Evolutionary conservation across 306 rosid genomes (phyloP), one percentile per base, ranked within the genome.

Genomic region (Acmispon strigosus): DNA sequence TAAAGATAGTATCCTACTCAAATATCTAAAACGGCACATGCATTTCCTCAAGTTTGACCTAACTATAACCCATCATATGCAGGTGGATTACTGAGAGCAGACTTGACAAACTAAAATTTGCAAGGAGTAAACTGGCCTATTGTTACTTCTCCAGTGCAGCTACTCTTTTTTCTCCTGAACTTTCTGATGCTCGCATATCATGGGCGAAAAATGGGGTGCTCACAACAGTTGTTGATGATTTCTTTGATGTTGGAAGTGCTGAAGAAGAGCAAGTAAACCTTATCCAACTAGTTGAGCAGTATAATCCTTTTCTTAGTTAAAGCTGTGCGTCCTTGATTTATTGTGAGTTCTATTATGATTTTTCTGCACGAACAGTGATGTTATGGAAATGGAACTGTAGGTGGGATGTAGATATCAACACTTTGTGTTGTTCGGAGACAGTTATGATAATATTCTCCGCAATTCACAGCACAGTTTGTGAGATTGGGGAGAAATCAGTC

Each of bases 201-300:
- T 89, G 88, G 92, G 88, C 97, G 0, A 90, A 94, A 74, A 86
- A 68, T 41, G 94, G 90, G 48, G 88, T 90, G 51, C 96, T 93
- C 37, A 73, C 87, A 37, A 90, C 98, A 52, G 88, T 83, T 70
- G 92, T 94, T 9, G 97, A 90, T 81, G 97, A 93, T 80, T 94
- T 94, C 86, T 90, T 81, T 79, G 97, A 90, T 16, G 64, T 87
- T 50, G 89, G 94, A 11, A 80, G 94, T 69, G 81, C 96, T 37
- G 81, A 84, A 69, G 89, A 84, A 73, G 97, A 94, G 79, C 69
- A 81, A 45, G 36, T 78, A 57, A 86, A 87, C 80, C 98, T 93
- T 27, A 81, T 90, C 65, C 87, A 81, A 54, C 79, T 93, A 59
- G 76, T 93, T 34, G 84, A 90, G 80, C 76, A 83, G 98, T 93